Evolutionary conservation across 2,329 filamentous ascomycete species (phyloP).

Genomic region (Myotisia sp.): DNA sequence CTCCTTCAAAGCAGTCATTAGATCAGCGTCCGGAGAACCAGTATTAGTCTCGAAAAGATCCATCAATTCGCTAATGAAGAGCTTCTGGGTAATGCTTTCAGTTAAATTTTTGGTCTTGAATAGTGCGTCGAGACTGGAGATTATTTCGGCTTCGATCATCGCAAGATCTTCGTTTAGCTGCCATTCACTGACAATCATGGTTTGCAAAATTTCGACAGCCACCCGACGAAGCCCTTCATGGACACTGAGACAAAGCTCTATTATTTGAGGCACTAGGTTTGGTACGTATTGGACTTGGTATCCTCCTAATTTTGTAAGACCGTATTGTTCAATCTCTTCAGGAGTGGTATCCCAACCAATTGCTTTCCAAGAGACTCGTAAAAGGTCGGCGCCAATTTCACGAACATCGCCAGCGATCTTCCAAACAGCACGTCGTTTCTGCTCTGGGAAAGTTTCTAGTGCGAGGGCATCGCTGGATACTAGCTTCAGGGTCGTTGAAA

Average conservation of each 20-base stretch:
- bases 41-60: constrained; percentile 62
- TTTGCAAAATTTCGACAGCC: constrained; percentile 84
- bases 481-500: constrained; percentile 73
- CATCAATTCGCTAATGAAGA: constrained; percentile 76
- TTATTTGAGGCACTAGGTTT: constrained; percentile 74
- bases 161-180: constrained; percentile 82
- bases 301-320: constrained; percentile 72
- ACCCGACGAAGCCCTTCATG: constrained; percentile 81
- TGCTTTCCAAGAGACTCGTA: constrained; percentile 79
- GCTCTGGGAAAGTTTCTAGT: constrained; percentile 89
- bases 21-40: constrained; percentile 33
- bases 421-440: constrained; percentile 92
- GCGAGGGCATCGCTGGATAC: constrained; percentile 80
- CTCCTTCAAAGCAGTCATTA: constrained; percentile 62
- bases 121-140: constrained; percentile 76
- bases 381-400: constrained; percentile 73
- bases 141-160: constrained; percentile 88
- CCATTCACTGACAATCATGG: constrained; percentile 99
- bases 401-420: constrained; percentile 96
- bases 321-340: constrained; percentile 66
- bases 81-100: constrained; percentile 79
- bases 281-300: constrained; percentile 99
- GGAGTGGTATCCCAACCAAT: constrained; percentile 86
- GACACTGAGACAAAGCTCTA: constrained; percentile 87
- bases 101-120: constrained; percentile 83